These are phyloP conservation scores for Stephania cephalantha DNA, from an alignment of 164 flowering plant genomes.

Conservation along the genomic window DNA sequence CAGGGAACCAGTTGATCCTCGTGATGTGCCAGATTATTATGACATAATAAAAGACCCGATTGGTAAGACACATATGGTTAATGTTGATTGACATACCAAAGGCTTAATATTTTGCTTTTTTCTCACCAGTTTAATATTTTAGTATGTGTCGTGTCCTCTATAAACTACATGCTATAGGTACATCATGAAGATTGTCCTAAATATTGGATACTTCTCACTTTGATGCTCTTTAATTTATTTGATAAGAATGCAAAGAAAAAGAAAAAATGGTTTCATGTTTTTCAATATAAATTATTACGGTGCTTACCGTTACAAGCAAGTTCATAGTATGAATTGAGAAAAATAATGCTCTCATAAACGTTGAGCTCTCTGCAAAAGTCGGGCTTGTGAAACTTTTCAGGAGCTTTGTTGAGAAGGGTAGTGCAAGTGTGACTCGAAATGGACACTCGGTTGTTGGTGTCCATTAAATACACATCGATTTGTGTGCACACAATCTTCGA, in stretches of 20 bases:
- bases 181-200: not conserved
- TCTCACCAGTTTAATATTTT: not conserved
- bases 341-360: no score
- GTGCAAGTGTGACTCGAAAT: no score
- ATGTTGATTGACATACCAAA: not conserved
- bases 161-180: not conserved
- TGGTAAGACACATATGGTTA: constrained; percentile 41
- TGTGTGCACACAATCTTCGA: no score
- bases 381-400: not conserved
- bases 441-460: no score
- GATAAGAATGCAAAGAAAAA: not conserved
- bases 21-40: constrained; percentile 92
- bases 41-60: constrained; percentile 93
- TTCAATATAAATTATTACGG: not conserved
- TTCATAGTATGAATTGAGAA: not conserved
- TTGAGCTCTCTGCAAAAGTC: not conserved
- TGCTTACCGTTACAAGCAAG: not conserved
- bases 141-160: not conserved
- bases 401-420: no score
- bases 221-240: not conserved
- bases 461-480: no score
- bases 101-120: not conserved
- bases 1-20: constrained; percentile 91
- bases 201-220: not conserved
- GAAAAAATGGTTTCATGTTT: not conserved